Evolutionary conservation across 2,329 filamentous ascomycete species (phyloP), one percentile per base, ranked within the genome.

Genomic region (Colletotrichum plurivorum): DNA sequence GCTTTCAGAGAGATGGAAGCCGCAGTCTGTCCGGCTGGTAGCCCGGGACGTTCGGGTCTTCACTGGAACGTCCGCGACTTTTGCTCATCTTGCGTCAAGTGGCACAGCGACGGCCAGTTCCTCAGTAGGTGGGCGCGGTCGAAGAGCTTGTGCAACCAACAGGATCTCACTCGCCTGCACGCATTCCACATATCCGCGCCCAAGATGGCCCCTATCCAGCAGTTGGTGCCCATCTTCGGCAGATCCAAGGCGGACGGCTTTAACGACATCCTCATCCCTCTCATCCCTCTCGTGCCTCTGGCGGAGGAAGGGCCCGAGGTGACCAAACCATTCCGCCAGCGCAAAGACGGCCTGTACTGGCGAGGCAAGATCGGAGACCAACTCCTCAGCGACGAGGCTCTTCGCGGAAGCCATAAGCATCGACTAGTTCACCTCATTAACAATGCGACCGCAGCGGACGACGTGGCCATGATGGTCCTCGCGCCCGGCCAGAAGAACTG

Each of bases 211-310:
- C 87, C 90, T 0, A 87, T 91, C 1, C 86, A 89, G 70, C 84
- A 90, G 20, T 84, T 96, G 4, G 80, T 92, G 2, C 94, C 94
- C 0, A 83, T 96, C 12, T 96, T 96, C 79, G 93, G 93, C 71
- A 87, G 92, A 67, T 91, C 89, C 56, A 94, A 94, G 73, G 89
- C 91, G 1, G 84, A 88, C 52, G 90, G 90, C 5, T 95, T 93
- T 80, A 89, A 87, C 71, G 94, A 97, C 76, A 93, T 97, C 41
- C 79, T 95, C 22, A 92, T 94, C 60, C 93, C 94, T 0, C 79
- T 95, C 22, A 92, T 94, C 60, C 93, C 94, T 0, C 75, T 88
- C 83, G 85, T 73, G 78, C 87, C 60, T 62, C 68, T 67, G 12
- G 75, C 80, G 0, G 85, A 87, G 27, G 84, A 85, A 1, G 80